Base-by-base conservation (phyloP, 2,329 filamentous ascomycete species). In the Metarhizium anisopliae region DNA sequence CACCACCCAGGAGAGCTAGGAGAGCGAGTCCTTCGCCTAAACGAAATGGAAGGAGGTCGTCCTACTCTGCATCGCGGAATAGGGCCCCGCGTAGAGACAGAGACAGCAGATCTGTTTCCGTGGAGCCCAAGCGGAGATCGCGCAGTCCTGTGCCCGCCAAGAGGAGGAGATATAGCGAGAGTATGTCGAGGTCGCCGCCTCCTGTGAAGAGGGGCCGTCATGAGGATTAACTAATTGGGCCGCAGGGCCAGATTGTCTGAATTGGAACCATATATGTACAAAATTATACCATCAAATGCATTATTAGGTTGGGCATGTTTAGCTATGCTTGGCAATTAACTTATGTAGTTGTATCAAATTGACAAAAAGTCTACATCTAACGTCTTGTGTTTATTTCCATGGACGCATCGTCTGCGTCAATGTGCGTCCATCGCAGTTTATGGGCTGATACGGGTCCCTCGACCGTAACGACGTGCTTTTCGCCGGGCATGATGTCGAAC, bases 401-500 rank as follows among this genome's bases (percentile, higher is more conserved):
- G 13, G 45, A 49, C 25, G 45, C 45, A 16, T 49, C 13, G 25
- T 49, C 25, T 7, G 45, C 20, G 13, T 11, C 45, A 3, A 49
- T 30, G 18, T 30, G 20, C 25, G 25, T 49, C 45, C 45, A 49
- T 16, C 45, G 45, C n/a, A n/a, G 14, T 18, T 30, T 30, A 8
- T 11, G 25, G 16, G 50, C 36, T 29, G n/a, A 7, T 2, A 52
- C 35, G 11, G 50, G 36, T 10, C 58, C 60, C 18, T 55, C 53
- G 13, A 58, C 58, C 45, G 60, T 56, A 30, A 70, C 55, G 0
- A 55, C 54, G n/a, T 64, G 61, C 42, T 60, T 57, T 50, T 67
- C 66, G 0, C 78, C 78, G 0, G 82, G 82, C 11, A 84, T 67
- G 10, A 85, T 20, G 63, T 85, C 82, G 18, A 85, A 75, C 1